These are phyloP conservation scores for Dichotomocladium elegans DNA, from an alignment of 371 early-diverging fungal genomes.

Conservation along the genomic window DNA sequence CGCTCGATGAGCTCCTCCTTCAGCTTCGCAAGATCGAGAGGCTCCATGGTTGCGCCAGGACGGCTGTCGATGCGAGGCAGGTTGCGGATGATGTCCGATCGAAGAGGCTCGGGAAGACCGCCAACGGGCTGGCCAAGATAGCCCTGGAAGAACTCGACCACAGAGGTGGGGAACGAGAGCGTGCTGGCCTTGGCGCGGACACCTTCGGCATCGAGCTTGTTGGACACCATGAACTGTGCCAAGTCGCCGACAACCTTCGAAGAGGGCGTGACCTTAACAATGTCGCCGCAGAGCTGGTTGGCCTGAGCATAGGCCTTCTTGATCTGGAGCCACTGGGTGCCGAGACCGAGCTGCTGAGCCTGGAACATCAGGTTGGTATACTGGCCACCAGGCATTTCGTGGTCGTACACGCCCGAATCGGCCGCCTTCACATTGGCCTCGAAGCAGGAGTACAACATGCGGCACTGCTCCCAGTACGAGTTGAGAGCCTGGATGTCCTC, in stretches of 20 bases:
- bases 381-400: constrained; percentile 97
- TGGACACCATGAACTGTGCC: constrained; percentile 96
- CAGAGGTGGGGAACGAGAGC: constrained; percentile 89
- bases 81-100: constrained; percentile 76
- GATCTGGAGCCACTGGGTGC: constrained; percentile 90
- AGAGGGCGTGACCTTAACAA: constrained; percentile 96
- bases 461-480: constrained; percentile 94
- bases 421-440: constrained; percentile 85
- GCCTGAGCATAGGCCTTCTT: constrained; percentile 90
- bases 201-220: constrained; percentile 70
- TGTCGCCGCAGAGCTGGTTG: constrained; percentile 90
- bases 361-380: constrained; percentile 98
- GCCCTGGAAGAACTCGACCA: constrained; percentile 95
- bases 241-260: constrained; percentile 97
- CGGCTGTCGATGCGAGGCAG: constrained; percentile 77
- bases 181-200: constrained; percentile 71
- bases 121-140: constrained; percentile 91
- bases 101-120: constrained; percentile 91
- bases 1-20: constrained; percentile 70
- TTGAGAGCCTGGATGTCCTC: constrained; percentile 79
- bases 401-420: constrained; percentile 89
- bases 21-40: constrained; percentile 74
- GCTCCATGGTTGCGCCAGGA: constrained; percentile 81
- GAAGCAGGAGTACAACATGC: constrained; percentile 91
- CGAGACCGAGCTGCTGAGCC: constrained; percentile 88